Conservation (phyloP, 352 stramenopile species). For the Saprolegnia diclina region DNA sequence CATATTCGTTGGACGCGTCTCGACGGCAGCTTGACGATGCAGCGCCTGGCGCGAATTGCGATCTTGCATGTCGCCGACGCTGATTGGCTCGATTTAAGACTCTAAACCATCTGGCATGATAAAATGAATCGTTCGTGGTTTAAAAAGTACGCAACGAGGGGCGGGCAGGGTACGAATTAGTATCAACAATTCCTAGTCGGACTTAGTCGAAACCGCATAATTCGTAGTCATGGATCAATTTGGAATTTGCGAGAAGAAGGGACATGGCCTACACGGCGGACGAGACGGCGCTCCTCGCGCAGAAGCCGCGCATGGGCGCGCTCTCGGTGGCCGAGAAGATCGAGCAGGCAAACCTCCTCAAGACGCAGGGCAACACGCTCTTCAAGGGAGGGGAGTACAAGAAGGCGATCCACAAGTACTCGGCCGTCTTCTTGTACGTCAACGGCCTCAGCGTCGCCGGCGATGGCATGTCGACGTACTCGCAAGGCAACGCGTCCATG, state of each 20-base stretch:
- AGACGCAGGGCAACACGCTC: constrained; percentile 68
- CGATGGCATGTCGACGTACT: constrained; percentile 76
- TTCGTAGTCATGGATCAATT: neutral
- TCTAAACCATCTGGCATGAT: too few species aligned
- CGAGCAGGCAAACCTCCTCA: constrained; percentile 60
- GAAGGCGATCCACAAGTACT: constrained; percentile 55
- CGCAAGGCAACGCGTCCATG: constrained; percentile 37
- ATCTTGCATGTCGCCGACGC: too few species aligned
- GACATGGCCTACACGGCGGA: constrained; percentile 2
- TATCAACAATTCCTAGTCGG: neutral
- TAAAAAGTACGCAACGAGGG: too few species aligned
- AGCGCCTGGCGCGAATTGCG: too few species aligned
- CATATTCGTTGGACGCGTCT: too few species aligned
- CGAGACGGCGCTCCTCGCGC: constrained; percentile 39
- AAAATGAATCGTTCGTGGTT: too few species aligned
- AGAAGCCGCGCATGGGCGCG: constrained; percentile 58
- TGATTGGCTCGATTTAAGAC: too few species aligned
- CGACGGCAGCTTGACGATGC: too few species aligned
- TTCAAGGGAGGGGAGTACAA: constrained; percentile 58
- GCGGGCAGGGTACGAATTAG: too few species aligned
- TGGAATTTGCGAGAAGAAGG: constrained; percentile 1
- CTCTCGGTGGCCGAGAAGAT: constrained; percentile 71
- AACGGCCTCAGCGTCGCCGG: constrained; percentile 69
- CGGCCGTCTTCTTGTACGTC: constrained; percentile 77
- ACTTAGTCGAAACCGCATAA: neutral